Conservation (phyloP, 345 rosid species). For the Excoecaria agallocha region DNA sequence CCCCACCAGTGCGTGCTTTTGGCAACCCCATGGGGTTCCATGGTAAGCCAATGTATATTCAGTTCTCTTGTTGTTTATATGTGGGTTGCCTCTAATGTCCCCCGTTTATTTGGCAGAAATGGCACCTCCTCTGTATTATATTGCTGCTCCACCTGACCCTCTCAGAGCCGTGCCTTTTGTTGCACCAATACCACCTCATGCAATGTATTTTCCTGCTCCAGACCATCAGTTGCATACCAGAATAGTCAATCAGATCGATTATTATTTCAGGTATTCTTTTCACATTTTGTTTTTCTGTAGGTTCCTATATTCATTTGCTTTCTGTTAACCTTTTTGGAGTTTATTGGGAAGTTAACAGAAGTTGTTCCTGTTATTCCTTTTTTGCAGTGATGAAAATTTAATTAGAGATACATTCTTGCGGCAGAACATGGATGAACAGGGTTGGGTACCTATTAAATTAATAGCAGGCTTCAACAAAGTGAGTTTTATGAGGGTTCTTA, state of each 20-base stretch:
- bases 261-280: slow-evolving; percentile 66
- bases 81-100: slow-evolving; percentile 23
- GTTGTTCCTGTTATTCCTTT: slow-evolving; percentile 23
- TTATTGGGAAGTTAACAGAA: slow-evolving; percentile 20
- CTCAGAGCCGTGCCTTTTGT: slow-evolving; percentile 48
- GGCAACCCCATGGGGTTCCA: slow-evolving; percentile 42
- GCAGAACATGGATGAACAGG: slow-evolving; percentile 80
- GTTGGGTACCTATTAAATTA: slow-evolving; percentile 67
- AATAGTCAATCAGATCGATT: slow-evolving; percentile 69
- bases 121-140: slow-evolving; percentile 46
- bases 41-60: slow-evolving; percentile 48
- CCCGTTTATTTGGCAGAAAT: slow-evolving; percentile 39
- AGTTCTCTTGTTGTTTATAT: slow-evolving; percentile 7
- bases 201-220: slow-evolving; percentile 42
- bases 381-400: slow-evolving; percentile 78
- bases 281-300: not conserved
- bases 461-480: slow-evolving; percentile 86
- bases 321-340: slow-evolving; percentile 6
- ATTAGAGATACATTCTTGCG: slow-evolving; percentile 73
- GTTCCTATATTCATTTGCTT: not conserved
- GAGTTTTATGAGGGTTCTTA: slow-evolving; percentile 29
- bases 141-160: slow-evolving; percentile 41
- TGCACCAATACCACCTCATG: slow-evolving; percentile 40
- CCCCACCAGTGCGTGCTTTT: slow-evolving; percentile 46
- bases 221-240: slow-evolving; percentile 53